Base-by-base conservation (phyloP, 208 protist species). In the Leishmania amazonensis region DNA sequence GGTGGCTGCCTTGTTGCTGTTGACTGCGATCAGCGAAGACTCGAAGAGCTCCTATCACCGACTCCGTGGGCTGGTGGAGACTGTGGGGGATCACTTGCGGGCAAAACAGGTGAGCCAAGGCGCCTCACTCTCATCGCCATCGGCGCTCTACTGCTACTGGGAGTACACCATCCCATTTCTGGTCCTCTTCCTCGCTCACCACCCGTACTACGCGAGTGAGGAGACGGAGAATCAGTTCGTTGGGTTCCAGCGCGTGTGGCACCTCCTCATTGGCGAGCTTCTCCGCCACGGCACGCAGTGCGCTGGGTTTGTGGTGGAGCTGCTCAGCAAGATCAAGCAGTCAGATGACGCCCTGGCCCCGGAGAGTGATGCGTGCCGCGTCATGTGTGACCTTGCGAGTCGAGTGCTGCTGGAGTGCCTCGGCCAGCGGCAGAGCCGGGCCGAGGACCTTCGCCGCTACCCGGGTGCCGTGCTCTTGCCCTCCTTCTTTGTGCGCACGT, bases 91-190 rank as follows among this genome's bases (percentile, higher is more conserved):
- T 47, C 84, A 91, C 75, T 75, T 97, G 42, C 88, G 90, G 6
- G 40, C 53, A 45, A 84, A 84, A 73, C 90, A 92, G 76, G 80
- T 76, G 4, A 87, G 88, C 40, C 79, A 82, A 60, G 86, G 83
- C 19, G 78, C 74, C 21, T 88, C 85, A 2, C 85, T 96, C 28
- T 93, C 91, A 15, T 85, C 83, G 4, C 87, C 89, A 0, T 78
- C 78, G 28, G 94, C 94, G 8, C 81, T 93, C 19, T 86, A 75
- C 72, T 95, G 88, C 87, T 95, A 89, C 85, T 79, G 90, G 75
- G 95, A 98, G 85, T 97, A 96, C 81, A 83, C 86, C 17, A 88
- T 97, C 8, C 95, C 95, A 4, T 95, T 95, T 82, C 79, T 96
- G 35, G 86, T 96, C 1, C 88, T 96, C 75, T 94, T 96, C 57